Conservation (phyloP, 75 land plant genomes). For the Chamaecyparis obtusa region DNA sequence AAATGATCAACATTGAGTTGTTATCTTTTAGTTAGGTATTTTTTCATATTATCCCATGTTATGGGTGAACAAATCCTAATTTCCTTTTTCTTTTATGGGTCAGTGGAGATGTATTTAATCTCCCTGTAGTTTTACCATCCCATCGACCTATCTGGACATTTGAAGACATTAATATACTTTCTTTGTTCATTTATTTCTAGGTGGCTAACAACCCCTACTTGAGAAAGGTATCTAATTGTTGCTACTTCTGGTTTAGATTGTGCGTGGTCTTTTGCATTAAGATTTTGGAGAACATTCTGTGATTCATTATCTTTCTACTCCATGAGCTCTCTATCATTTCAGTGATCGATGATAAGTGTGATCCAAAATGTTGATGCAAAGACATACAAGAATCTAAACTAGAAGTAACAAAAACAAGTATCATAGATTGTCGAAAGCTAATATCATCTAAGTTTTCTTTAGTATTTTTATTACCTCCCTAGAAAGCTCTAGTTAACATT, state of each 20-base stretch:
- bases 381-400: too few species aligned
- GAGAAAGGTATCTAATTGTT: not conserved
- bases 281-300: too few species aligned
- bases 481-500: too few species aligned
- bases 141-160: not conserved
- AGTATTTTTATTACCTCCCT: not conserved
- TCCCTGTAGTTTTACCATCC: not conserved
- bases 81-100: not conserved
- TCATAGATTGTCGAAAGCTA: too few species aligned
- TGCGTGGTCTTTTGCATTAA: too few species aligned
- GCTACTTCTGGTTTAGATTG: too few species aligned
- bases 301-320: too few species aligned
- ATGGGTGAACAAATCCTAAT: not conserved
- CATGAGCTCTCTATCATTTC: too few species aligned
- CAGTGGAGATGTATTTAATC: not conserved
- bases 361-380: too few species aligned
- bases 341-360: too few species aligned
- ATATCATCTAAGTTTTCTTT: not conserved
- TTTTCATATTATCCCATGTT: not conserved
- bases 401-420: too few species aligned
- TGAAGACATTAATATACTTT: not conserved
- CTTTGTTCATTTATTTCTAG: not conserved
- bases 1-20: not conserved
- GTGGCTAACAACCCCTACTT: not conserved
- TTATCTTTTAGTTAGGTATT: not conserved